Evolutionary conservation across 148 eudicot genomes (phyloP), one percentile per base, ranked within the genome.

Genomic region (Silene latifolia): DNA sequence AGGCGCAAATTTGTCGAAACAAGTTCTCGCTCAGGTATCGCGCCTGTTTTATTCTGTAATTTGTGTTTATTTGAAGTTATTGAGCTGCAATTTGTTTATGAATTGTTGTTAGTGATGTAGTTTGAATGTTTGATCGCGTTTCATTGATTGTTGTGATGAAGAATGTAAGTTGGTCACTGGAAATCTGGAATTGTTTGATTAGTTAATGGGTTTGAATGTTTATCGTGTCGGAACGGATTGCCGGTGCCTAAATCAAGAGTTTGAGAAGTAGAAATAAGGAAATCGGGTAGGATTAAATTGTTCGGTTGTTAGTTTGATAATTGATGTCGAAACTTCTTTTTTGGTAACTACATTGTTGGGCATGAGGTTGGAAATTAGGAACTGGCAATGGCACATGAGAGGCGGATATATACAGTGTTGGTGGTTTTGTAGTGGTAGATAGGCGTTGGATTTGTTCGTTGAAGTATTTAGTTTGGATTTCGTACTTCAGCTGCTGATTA

Each of bases 21-120:
- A 78, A 69, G 91, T 95, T 53, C 99, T 95, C 29, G 96, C 94
- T 72, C 92, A 95, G 99, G 99, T 94, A 5, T 72, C 23, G 57
- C 15, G 32, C 20, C 32, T n/a, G 11, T 27, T 65, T 63, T 69
- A 42, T 0, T 77, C 35, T 70, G 29, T 47, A 13, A 29, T 29
- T 79, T 32, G 4, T 73, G 69, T 25, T 61, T 73, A 0, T 19
- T n/a, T 2, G 8, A 5, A 39, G 44, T 7, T 5, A 39, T 11
- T 5, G 24, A 24, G 24, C 53, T 60, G 67, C 58, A 7, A 19
- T 62, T 64, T 44, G 7, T 61, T 10, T 7, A 27, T 7, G 19
- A 54, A 15, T 65, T 12, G 9, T n/a, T 58, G 67, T n/a, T 20
- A 0, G 11, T 2, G 14, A 0, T 65, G 15, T 19, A n/a, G 51